Conservation (phyloP, 371 early-diverging fungal genomes). For the Lichtheimia ornata region DNA sequence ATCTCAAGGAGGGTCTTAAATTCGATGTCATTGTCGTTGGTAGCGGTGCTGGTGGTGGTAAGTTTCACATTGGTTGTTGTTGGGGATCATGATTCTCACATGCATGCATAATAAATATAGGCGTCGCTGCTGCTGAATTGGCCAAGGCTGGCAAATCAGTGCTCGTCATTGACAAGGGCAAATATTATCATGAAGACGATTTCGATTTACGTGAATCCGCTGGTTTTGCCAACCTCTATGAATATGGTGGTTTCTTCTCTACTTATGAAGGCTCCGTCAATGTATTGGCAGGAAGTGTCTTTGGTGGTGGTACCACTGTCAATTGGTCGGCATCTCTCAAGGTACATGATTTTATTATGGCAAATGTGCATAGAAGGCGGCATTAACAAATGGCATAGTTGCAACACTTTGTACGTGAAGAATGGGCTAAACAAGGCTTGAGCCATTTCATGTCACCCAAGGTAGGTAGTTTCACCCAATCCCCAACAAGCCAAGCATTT, state of each 20-base stretch:
- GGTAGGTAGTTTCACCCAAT: constrained; percentile 15
- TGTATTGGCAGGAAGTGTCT: constrained; percentile 62
- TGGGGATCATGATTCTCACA: background rate
- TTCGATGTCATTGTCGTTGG: constrained; percentile 77
- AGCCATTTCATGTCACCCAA: constrained; percentile 55
- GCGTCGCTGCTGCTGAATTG: constrained; percentile 72
- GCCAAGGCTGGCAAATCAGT: constrained; percentile 70
- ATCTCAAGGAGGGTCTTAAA: constrained; percentile 26
- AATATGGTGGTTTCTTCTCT: constrained; percentile 44
- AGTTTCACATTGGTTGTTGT: constrained; percentile 3
- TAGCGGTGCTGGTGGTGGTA: constrained; percentile 77
- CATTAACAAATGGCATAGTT: constrained; percentile 6
- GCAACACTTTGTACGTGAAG: constrained; percentile 59
- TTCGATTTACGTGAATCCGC: constrained; percentile 49
- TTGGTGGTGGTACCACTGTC: constrained; percentile 54
- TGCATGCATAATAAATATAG: constrained; percentile 13
- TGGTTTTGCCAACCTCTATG: constrained; percentile 52
- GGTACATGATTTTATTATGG: constrained; percentile 31
- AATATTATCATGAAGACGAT: constrained; percentile 58
- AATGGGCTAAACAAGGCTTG: constrained; percentile 74
- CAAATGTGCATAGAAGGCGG: too few relatives aligned
- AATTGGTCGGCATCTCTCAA: constrained; percentile 74
- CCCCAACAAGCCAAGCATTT: constrained; percentile 1
- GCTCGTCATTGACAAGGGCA: constrained; percentile 75
- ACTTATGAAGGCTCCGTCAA: constrained; percentile 48